phyloP scores from a whole-genome alignment of 2,329 filamentous ascomycete genomes.

The Pseudocercospora eumusae region DNA sequence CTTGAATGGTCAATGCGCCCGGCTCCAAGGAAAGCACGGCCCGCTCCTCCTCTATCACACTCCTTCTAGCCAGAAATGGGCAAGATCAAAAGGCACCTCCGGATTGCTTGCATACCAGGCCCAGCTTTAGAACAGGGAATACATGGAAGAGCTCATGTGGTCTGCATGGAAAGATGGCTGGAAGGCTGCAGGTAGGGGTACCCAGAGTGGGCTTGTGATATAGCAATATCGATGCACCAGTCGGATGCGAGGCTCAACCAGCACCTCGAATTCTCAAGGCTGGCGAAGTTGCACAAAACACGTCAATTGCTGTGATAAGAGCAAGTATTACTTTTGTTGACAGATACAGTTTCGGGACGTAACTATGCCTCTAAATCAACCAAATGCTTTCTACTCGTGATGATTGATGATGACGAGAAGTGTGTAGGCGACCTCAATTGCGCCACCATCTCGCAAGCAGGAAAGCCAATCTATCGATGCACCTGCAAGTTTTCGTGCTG shows the following conservation, averaged over 20 bases:
- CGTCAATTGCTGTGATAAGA: neutral
- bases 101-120: conserved; percentile 16
- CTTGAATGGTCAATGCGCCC: conserved; percentile 9
- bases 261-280: neutral
- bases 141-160: conserved; percentile 2
- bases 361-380: neutral
- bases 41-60: conserved; percentile 15
- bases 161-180: conserved; percentile 19
- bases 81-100: neutral
- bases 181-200: conserved; percentile 6
- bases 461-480: conserved; percentile 17
- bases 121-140: conserved; percentile 5
- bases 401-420: too few species aligned
- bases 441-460: conserved; percentile 6
- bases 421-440: neutral
- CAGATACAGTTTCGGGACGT: neutral
- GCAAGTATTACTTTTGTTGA: neutral
- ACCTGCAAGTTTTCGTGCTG: conserved; percentile 3
- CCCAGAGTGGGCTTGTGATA: conserved; percentile 18
- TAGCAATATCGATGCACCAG: neutral
- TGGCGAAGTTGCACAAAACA: neutral
- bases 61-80: neutral
- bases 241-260: neutral
- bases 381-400: neutral
- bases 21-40: neutral